Evolutionary conservation across 2,329 filamentous ascomycete species (phyloP).

Genomic region (Clonostachys rosea): DNA sequence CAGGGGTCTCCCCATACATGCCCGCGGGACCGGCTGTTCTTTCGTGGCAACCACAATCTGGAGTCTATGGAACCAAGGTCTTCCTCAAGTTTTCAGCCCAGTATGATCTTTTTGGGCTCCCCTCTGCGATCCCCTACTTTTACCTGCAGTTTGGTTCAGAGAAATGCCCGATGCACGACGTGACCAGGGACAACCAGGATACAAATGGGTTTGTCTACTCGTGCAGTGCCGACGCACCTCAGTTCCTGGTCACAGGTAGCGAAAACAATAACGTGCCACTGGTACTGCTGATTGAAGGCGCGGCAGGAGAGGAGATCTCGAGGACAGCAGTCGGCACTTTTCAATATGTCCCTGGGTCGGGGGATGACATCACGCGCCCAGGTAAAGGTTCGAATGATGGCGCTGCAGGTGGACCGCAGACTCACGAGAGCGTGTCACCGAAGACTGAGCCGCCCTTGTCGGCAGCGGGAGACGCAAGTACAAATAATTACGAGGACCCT

Average conservation of each 20-base stretch:
- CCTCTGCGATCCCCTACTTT: constrained; percentile 52
- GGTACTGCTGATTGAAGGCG: constrained; percentile 46
- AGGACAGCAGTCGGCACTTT: constrained; percentile 40
- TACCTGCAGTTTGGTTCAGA: constrained; percentile 75
- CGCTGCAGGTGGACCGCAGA: constrained; percentile 9
- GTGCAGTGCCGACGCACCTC: constrained; percentile 69
- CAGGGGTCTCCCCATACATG: constrained; percentile 63
- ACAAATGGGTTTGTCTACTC: constrained; percentile 62
- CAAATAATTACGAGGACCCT: constrained; percentile 41
- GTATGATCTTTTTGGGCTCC: constrained; percentile 59
- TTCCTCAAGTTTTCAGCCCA: constrained; percentile 70
- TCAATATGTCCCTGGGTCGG: constrained; percentile 47
- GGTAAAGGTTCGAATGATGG: constrained; percentile 23
- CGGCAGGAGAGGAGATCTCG: constrained; percentile 47
- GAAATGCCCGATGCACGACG: constrained; percentile 54
- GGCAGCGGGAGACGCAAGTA: constrained; percentile 23
- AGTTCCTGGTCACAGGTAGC: constrained; percentile 45
- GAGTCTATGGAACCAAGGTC: constrained; percentile 65
- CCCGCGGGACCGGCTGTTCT: constrained; percentile 55
- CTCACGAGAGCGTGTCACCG: constrained; percentile 31
- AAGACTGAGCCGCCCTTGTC: constrained; percentile 32
- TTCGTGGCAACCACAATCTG: constrained; percentile 66
- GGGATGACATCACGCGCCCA: constrained; percentile 32
- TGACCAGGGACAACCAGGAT: constrained; percentile 57
- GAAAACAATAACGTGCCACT: constrained; percentile 46